Base-by-base conservation (phyloP, 176 grass and related monocot genomes). In the Musa beccarii region DNA sequence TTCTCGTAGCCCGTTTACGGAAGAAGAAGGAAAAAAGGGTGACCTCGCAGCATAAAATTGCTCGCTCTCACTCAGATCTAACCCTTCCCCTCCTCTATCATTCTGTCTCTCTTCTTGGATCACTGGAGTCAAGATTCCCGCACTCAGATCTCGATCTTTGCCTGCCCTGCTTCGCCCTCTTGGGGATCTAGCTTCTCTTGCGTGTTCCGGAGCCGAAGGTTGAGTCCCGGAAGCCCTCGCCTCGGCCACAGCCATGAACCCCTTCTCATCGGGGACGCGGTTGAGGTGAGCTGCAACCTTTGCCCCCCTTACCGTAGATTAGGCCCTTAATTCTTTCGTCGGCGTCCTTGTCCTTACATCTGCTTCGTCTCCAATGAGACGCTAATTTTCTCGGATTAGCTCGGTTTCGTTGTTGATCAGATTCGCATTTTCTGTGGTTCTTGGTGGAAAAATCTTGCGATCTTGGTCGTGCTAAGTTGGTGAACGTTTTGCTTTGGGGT, bases 241-340 rank as follows among this genome's bases (percentile, higher is more conserved):
- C 73, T 64, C 81, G 84, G 86, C 89, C 85, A 84, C 87, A 74
- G 69, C 94, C 72, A 91, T 98, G 82, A 98, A 98, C 80, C 94
- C 94, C 84, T 98, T 93, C 90, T 98, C 94, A 23, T 91, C 94
- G 59, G 94, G 90, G 66, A 98, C 94, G 22, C 94, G 90, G 75
- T 88, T 98, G 81, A 87, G 94, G 94, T 98, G 51, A 81, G 89
- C 79, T 80, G 71, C 72, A 75, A 28, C 21, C 14, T 84, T 29
- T 24, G 15, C 53, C 13, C 50, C 17, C 64, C 17, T 74, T 56
- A 43, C 34, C 3, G 34, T 43, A 43, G 8, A 26, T 51, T 25
- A 6, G 8, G 43, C 21, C 2, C 53, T 29, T 55, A 8, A 29
- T 26, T 28, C 0, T 15, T 11, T 3, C 50, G 23, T 55, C 49